Base-by-base conservation (phyloP, 257 asterid species). In the Solanum medicagineum region DNA sequence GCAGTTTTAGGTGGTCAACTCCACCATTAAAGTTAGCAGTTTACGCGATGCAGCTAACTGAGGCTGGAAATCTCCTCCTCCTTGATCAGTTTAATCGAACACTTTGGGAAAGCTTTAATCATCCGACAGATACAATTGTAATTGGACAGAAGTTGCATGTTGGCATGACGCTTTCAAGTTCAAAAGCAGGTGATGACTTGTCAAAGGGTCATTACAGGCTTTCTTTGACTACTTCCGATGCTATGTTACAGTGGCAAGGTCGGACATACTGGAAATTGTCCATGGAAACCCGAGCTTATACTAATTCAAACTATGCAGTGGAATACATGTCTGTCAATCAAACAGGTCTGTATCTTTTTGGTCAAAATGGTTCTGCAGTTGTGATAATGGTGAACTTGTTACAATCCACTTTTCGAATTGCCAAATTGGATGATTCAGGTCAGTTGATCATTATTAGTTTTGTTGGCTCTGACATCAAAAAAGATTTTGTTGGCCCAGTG, bases 61-160 rank as follows among this genome's bases (percentile, higher is more conserved):
- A 92, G 13, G 36, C 84, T 7, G 98, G 98, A 53, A 94, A 94
- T 84, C 93, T 95, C 19, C 44, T 94, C 47, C 60, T 94, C 90
- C 94, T 94, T 12, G 93, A 88, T 85, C 87, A 59, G 45, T 85
- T 86, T 17, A 94, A 94, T 56, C 40, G 5, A 32, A 87, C 92
- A 40, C 82, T 94, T 3, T 94, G 98, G 98, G 93, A 95, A 56
- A 95, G 98, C 89, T 95, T 89, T 66, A 42, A 29, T 26, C 8
- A 85, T 83, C 98, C 98, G 2, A 92, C 96, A 0, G 96, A 94
- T 86, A 91, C 97, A 0, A 80, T 95, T 79, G 98, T 94, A 87
- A 83, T 84, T 12, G 97, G 97, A 36, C 98, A 95, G 54, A 63
- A 81, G 55, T 75, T 94, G 86, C 73, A 15, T 4, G 24, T 70